phyloP scores from a whole-genome alignment of 2,329 filamentous ascomycete species.

The Pochonia chlamydosporia region DNA sequence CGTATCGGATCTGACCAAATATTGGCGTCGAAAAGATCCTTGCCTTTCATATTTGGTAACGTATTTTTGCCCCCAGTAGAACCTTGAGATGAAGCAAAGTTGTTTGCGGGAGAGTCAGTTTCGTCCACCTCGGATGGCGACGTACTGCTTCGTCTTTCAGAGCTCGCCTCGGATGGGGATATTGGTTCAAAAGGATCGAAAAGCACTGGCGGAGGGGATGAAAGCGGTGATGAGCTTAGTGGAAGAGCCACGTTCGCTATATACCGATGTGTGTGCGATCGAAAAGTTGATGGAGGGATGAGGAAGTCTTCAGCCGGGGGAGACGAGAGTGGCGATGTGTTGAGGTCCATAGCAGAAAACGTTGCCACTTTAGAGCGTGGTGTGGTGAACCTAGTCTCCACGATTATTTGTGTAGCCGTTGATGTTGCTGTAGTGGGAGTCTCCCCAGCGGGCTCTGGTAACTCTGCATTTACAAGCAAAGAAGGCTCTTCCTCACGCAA shows the following conservation, averaged over 20 bases:
- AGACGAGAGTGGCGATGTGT: constrained; percentile 32
- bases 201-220: constrained; percentile 47
- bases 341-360: constrained; percentile 15
- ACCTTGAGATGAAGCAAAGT: constrained; percentile 32
- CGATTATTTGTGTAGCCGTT: neutral
- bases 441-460: constrained; percentile 5
- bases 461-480: neutral
- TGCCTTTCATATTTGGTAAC: constrained; percentile 61
- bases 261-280: constrained; percentile 15
- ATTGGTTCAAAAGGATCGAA: constrained; percentile 44
- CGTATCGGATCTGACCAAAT: constrained; percentile 64
- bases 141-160: constrained; percentile 29
- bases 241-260: constrained; percentile 17
- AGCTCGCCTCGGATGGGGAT: constrained; percentile 30
- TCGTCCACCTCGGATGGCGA: constrained; percentile 38
- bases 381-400: constrained; percentile 8
- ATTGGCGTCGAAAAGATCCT: constrained; percentile 64
- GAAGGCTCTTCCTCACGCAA: neutral
- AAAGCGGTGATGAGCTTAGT: constrained; percentile 48
- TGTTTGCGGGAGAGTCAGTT: constrained; percentile 32
- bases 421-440: constrained; percentile 1
- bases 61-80: constrained; percentile 26
- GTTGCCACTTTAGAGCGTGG: constrained; percentile 8
- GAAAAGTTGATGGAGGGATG: constrained; percentile 19
- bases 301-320: constrained; percentile 27